Conservation (phyloP, 257 asterid species). For the Nicotiana undulata region DNA sequence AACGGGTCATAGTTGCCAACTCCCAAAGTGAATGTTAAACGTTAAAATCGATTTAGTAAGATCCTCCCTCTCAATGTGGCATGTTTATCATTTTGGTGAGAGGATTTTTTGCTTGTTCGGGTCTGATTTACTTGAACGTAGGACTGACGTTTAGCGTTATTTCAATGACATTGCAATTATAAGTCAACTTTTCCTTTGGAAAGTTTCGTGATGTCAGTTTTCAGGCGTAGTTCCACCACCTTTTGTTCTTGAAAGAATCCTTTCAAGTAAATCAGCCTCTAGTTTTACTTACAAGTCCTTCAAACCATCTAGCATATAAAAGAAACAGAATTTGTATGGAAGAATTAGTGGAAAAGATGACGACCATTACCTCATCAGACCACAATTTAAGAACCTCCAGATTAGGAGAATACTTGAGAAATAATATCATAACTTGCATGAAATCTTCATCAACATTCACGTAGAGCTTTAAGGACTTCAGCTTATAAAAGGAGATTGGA, state of each 20-base stretch:
- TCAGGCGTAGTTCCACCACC: too few species aligned
- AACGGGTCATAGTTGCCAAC: not conserved
- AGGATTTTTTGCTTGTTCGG: not conserved
- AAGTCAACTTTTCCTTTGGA: too few species aligned
- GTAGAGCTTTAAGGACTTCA: not conserved
- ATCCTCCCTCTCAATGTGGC: not conserved
- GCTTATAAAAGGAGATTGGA: not conserved
- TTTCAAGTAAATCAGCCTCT: too few species aligned
- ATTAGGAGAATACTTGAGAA: not conserved
- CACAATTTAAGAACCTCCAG: not conserved
- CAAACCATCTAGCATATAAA: not conserved
- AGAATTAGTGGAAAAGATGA: not conserved
- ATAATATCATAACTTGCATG: not conserved
- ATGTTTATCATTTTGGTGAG: not conserved
- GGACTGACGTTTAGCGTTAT: not conserved
- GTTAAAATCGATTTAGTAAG: not conserved
- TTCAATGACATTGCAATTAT: not conserved
- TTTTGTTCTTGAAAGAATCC: too few species aligned
- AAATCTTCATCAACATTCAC: not conserved
- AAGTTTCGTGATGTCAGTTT: too few species aligned
- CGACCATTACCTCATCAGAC: not conserved
- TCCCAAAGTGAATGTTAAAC: not conserved
- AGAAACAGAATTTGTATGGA: not conserved
- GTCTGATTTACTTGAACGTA: not conserved
- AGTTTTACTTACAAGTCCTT: not conserved